Evolutionary conservation across 2,329 filamentous ascomycete species (phyloP).

Genomic region (Colletotrichum sp.): DNA sequence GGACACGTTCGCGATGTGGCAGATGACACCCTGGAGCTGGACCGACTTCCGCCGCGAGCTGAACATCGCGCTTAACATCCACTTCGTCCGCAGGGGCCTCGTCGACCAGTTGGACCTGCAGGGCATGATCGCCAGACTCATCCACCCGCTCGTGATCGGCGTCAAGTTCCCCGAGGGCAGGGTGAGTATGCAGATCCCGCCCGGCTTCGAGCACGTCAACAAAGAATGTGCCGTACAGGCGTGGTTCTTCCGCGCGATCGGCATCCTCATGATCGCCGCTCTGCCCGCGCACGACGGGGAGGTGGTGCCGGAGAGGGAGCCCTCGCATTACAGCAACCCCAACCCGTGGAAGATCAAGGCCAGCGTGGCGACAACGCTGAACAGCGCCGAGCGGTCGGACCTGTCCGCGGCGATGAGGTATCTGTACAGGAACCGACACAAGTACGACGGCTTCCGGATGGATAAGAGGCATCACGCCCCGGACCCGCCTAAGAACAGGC

Average conservation of each 20-base stretch:
- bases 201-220: neutral
- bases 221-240: neutral
- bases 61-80: neutral
- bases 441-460: neutral
- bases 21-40: constrained; percentile 3
- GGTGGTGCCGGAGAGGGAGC: neutral
- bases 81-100: neutral
- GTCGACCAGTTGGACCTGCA: neutral
- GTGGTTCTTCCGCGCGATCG: constrained; percentile 19
- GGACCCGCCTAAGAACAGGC: neutral
- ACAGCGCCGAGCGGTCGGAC: neutral
- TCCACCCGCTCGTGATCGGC: neutral
- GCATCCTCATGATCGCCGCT: neutral
- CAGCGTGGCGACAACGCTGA: neutral
- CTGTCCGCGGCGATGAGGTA: neutral
- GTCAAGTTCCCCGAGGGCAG: neutral
- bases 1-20: constrained; percentile 5
- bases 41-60: neutral
- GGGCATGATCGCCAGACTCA: neutral
- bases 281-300: neutral
- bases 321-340: neutral
- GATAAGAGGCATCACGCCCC: neutral
- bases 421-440: neutral
- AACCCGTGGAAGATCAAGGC: neutral
- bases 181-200: neutral